Evolutionary conservation across 1,284 basidiomycete genomes (phyloP), one percentile per base, ranked within the genome.

Genomic region (Ustilago curta): DNA sequence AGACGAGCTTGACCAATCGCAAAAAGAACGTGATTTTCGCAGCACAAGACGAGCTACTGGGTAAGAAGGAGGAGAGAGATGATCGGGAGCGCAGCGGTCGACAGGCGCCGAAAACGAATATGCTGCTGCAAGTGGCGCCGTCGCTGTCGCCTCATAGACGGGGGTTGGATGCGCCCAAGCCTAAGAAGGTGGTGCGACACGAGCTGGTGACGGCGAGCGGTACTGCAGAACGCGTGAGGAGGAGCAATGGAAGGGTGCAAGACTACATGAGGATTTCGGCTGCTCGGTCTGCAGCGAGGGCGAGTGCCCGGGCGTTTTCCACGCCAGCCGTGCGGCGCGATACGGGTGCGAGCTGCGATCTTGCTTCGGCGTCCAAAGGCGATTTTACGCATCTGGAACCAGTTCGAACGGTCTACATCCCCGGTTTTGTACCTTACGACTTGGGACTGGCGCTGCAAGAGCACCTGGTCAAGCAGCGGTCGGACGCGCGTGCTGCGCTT

Each of bases 401-500:
- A 2, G 65, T 78, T 12, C 67, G 66, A 8, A 39, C 56, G 9
- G 51, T 72, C 35, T 72, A 79, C 58, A 65, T 84, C 19, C 83
- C 83, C 8, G 72, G 82, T 12, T 76, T 66, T 29, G 80, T 84
- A 1, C 83, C 83, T 0, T 84, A 84, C 67, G 21, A 47, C 1
- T 53, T 81, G 3, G 83, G 83, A 2, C 68, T 83, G 6, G 65
- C 70, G 0, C 54, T 84, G 2, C 83, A 84, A 37, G 83, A 84
- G 42, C 70, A 76, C 35, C 66, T 84, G 5, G 76, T 83, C 19
- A 59, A 70, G 9, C 68, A 75, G n/a, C 70, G 83, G 0, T 50
- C 67, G 4, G 54, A 57, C 8, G 80, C 83, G 0, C 74, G 81
- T 8, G 67, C 75, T 1, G 62, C 94, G 82, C 87, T 90, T 77